Evolutionary conservation across 2,329 filamentous ascomycete genomes (phyloP).

Genomic region (Colletotrichum echinochloae): DNA sequence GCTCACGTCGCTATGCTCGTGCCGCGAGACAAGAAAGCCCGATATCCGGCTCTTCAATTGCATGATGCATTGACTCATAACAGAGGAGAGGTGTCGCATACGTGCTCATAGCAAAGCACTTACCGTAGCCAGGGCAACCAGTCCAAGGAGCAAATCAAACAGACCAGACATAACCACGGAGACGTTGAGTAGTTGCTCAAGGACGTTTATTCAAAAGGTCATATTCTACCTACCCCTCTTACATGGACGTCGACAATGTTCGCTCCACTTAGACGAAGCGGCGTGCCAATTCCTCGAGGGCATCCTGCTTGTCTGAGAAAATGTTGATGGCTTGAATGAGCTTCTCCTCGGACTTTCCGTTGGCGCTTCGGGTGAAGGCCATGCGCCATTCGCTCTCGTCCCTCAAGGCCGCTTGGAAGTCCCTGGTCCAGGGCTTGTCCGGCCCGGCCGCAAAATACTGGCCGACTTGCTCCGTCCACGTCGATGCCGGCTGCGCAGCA

Average conservation of each 20-base stretch:
- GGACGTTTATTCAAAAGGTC: not conserved
- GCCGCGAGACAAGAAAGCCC: not conserved
- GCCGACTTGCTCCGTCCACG: slow-evolving; percentile 48
- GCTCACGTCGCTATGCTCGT: not conserved
- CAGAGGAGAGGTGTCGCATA: not conserved
- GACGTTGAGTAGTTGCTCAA: not conserved
- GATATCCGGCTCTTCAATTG: not conserved
- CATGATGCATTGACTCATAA: not conserved
- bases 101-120: not conserved
- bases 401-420: slow-evolving; percentile 44
- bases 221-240: no score
- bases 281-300: slow-evolving; percentile 55
- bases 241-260: not conserved
- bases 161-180: not conserved
- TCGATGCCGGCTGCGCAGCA: slow-evolving; percentile 50
- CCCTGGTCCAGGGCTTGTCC: slow-evolving; percentile 42
- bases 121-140: not conserved
- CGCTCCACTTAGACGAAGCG: slow-evolving; percentile 4
- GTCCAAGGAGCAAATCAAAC: no score
- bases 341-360: slow-evolving; percentile 63
- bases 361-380: slow-evolving; percentile 61
- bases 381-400: slow-evolving; percentile 63
- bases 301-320: slow-evolving; percentile 67
- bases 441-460: slow-evolving; percentile 48
- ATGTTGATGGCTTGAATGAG: slow-evolving; percentile 67